Evolutionary conservation across 2,329 filamentous ascomycete species (phyloP).

Genomic region (Calonectria honghensis): DNA sequence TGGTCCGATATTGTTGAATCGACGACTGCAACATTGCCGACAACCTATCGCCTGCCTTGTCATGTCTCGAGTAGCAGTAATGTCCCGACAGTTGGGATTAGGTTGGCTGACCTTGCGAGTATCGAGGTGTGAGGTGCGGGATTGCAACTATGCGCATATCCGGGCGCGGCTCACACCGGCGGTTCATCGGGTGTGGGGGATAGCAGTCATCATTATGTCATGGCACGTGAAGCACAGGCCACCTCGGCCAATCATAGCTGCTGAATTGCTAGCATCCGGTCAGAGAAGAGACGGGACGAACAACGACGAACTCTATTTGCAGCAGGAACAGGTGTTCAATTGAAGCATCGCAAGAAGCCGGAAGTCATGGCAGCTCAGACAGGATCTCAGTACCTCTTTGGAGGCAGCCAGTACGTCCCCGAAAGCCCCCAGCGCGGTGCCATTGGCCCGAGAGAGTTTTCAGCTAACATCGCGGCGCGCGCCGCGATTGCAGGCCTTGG

Average conservation of each 20-base stretch:
- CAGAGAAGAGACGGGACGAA: slow-evolving; percentile 5
- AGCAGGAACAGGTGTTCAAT: slow-evolving; percentile 17
- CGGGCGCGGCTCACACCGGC: background rate
- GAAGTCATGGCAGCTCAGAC: slow-evolving; percentile 39
- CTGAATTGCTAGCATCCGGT: background rate
- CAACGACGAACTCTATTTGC: slow-evolving; percentile 4
- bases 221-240: slow-evolving; percentile 16
- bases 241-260: background rate
- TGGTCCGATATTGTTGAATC: slow-evolving; percentile 25
- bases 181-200: background rate
- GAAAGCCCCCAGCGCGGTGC: background rate
- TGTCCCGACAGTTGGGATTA: slow-evolving; percentile 32
- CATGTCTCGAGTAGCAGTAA: slow-evolving; percentile 12
- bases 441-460: background rate
- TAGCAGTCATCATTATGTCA: slow-evolving; percentile 36
- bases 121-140: slow-evolving; percentile 8
- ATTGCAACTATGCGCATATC: slow-evolving; percentile 13
- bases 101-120: slow-evolving; percentile 21
- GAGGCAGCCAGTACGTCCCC: slow-evolving; percentile 62
- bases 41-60: slow-evolving; percentile 13
- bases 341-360: slow-evolving; percentile 12
- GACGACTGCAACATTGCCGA: slow-evolving; percentile 7
- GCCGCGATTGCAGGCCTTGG: slow-evolving; percentile 71
- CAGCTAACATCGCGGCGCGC: slow-evolving; percentile 32
- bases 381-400: slow-evolving; percentile 61